phyloP scores from a whole-genome alignment of 2,329 filamentous ascomycete genomes.

The Penicillium sp. region DNA sequence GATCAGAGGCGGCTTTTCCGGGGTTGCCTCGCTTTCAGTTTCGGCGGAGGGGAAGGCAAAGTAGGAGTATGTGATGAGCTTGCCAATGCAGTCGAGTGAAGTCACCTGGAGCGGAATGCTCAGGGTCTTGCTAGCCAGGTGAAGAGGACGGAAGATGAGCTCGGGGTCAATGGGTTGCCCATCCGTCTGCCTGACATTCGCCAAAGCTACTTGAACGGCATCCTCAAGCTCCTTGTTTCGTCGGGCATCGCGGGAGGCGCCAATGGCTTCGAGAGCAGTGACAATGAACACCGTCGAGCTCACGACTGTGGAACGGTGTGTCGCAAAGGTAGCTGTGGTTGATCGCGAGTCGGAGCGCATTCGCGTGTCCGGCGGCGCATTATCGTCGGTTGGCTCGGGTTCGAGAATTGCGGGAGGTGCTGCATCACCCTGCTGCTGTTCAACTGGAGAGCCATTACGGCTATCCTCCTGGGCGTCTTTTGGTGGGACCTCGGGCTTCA shows the following conservation, averaged over 20 bases:
- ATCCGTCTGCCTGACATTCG: constrained; percentile 83
- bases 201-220: constrained; percentile 75
- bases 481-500: constrained; percentile 28
- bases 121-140: constrained; percentile 82
- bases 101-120: constrained; percentile 85
- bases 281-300: constrained; percentile 96
- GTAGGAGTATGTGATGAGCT: constrained; percentile 98
- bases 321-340: constrained; percentile 55
- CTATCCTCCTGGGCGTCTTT: constrained; percentile 26
- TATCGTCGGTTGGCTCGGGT: constrained; percentile 20
- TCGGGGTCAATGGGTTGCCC: constrained; percentile 83
- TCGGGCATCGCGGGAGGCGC: constrained; percentile 85
- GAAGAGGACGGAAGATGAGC: constrained; percentile 85
- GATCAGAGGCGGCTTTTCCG: constrained; percentile 72
- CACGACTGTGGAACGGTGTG: constrained; percentile 65
- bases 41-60: constrained; percentile 71
- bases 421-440: constrained; percentile 15
- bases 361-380: constrained; percentile 34
- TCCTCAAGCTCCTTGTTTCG: constrained; percentile 83
- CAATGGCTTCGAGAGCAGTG: constrained; percentile 88
- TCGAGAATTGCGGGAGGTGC: constrained; percentile 24
- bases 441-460: constrained; percentile 19
- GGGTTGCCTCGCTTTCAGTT: constrained; percentile 27
- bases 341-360: constrained; percentile 63
- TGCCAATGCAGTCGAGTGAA: constrained; percentile 96